Percentiles rank a stretch among this genome's conserved stretches.
Conservation (phyloP, 2,329 filamentous ascomycete genomes). For the Periconia macrospinosa region DNA sequence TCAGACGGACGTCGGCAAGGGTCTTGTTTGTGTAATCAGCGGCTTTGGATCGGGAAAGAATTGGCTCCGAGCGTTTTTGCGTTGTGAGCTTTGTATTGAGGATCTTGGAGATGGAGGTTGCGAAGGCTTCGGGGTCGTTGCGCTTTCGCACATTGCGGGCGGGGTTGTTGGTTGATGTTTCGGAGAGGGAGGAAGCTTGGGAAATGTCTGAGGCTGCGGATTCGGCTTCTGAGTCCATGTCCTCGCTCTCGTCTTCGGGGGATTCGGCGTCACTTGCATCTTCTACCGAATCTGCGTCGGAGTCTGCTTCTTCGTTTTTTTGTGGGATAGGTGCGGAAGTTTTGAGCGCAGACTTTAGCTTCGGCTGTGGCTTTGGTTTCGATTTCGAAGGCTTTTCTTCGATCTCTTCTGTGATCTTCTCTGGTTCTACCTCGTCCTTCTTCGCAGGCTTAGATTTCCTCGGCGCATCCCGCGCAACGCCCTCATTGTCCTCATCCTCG, state of each 20-base stretch:
- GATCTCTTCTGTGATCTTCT: conserved; percentile 7
- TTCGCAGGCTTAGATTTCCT: conserved; percentile 49
- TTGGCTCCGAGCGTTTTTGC: conserved; percentile 81
- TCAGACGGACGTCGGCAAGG: conserved; percentile 74
- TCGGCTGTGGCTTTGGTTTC: conserved; percentile 25
- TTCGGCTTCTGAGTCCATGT: conserved; percentile 34
- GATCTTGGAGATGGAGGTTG: conserved; percentile 91
- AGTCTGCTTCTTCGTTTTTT: conserved; percentile 16
- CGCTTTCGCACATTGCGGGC: conserved; percentile 69
- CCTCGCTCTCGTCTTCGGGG: conserved; percentile 43
- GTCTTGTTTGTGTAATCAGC: conserved; percentile 73
- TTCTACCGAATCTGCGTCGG: conserved; percentile 32
- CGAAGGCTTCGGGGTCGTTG: conserved; percentile 89
- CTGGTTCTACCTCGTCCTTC: conserved; percentile 50
- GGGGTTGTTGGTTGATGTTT: conserved; percentile 33
- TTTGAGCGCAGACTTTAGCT: conserved; percentile 23
- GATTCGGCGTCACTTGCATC: conserved; percentile 39
- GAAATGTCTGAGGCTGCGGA: conserved; percentile 45
- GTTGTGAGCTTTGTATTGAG: conserved; percentile 84
- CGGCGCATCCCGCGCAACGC: conserved; percentile 33
- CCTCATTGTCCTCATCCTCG: conserved; percentile 53
- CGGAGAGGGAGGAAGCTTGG: conserved; percentile 36
- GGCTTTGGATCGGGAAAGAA: conserved; percentile 79
- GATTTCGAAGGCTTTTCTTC: conserved; percentile 1
- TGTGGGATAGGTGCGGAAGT: conserved; percentile 13